These are phyloP conservation scores for Penicillium polonicum DNA, from an alignment of 2,329 filamentous ascomycete genomes.

Conservation along the genomic window DNA sequence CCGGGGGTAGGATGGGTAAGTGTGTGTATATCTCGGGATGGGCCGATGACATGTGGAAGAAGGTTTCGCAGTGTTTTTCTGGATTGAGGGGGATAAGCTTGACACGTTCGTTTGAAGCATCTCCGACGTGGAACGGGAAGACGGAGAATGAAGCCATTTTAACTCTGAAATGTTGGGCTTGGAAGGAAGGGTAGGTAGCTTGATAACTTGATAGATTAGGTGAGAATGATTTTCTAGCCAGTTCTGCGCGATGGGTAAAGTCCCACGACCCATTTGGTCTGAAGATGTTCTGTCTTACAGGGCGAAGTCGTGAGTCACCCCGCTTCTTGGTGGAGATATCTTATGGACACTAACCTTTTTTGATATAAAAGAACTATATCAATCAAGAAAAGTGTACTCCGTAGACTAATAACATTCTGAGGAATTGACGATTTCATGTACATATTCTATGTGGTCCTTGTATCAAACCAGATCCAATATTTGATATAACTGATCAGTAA, in stretches of 20 bases:
- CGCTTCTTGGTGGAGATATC: not conserved
- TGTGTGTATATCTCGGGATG: slow-evolving; percentile 19
- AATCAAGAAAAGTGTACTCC: not conserved
- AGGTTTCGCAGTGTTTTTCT: slow-evolving; percentile 12
- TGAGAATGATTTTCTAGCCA: not conserved
- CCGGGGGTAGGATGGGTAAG: slow-evolving; percentile 11
- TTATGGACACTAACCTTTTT: not conserved
- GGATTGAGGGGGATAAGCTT: slow-evolving; percentile 24
- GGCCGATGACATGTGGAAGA: slow-evolving; percentile 12
- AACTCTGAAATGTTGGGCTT: too few relatives aligned
- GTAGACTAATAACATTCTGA: not conserved
- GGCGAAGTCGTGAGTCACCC: not conserved
- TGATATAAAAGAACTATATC: not conserved
- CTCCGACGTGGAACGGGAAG: slow-evolving; percentile 12
- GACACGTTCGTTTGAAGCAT: slow-evolving; percentile 17
- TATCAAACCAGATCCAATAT: not conserved
- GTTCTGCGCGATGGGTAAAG: not conserved
- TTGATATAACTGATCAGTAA: too few relatives aligned
- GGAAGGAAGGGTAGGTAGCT: not conserved
- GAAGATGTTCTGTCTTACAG: not conserved
- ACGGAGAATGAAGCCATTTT: slow-evolving; percentile 3
- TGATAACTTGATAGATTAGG: not conserved
- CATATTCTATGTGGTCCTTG: not conserved
- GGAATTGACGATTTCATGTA: not conserved
- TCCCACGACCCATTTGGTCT: not conserved